Evolutionary conservation across 176 grass and related monocot species (phyloP).

Genomic region (Musa acuminata): DNA sequence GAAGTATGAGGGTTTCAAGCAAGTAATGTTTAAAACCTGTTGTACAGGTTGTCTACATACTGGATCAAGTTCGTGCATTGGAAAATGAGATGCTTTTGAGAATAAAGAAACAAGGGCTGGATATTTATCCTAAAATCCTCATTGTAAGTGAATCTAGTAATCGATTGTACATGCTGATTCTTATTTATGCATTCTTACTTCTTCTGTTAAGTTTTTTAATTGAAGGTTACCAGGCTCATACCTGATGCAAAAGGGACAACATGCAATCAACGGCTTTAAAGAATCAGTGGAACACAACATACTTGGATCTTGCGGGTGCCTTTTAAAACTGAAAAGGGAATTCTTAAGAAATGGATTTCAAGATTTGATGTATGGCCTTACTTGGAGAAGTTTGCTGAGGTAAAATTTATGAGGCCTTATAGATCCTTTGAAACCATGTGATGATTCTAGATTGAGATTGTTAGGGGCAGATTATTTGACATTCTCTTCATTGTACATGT

Average conservation of each 20-base stretch:
- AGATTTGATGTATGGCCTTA: constrained; percentile 98
- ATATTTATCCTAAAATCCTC: constrained; percentile 77
- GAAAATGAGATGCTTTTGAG: constrained; percentile 92
- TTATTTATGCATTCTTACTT: constrained; percentile 17
- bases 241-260: constrained; percentile 88
- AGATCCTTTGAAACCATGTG: not conserved
- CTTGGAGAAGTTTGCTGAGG: constrained; percentile 73
- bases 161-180: not conserved
- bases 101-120: constrained; percentile 76
- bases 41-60: constrained; percentile 78
- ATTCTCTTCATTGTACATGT: not conserved
- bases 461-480: not conserved
- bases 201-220: constrained; percentile 9
- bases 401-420: not conserved
- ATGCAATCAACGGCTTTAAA: constrained; percentile 83
- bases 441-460: constrained; percentile 7
- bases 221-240: constrained; percentile 87
- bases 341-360: constrained; percentile 89
- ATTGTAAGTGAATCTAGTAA: constrained; percentile 46
- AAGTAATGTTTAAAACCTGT: not conserved
- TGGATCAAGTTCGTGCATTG: constrained; percentile 91
- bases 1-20: not conserved
- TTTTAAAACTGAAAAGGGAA: constrained; percentile 66
- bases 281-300: constrained; percentile 73
- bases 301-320: constrained; percentile 73